Percentiles rank a stretch among this genome's conserved stretches.
Conservation (phyloP, 495 filamentous ascomycete species). For the Hypoxylon lienhwacheense region DNA sequence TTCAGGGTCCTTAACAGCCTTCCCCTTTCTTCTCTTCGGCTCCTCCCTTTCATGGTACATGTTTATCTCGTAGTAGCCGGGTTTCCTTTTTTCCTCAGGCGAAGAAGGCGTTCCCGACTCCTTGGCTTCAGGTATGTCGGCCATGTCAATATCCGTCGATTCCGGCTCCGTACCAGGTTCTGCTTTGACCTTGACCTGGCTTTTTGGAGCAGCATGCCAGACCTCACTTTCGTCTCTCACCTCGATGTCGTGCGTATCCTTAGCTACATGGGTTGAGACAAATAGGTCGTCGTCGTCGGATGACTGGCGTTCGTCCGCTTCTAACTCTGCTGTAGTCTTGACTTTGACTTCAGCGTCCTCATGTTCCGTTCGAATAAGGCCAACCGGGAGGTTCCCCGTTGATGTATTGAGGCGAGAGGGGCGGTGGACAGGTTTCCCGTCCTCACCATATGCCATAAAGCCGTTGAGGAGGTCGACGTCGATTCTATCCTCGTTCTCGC, state of each 20-base stretch:
- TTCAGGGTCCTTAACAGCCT: conserved; percentile 43
- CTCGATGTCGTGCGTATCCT: conserved; percentile 40
- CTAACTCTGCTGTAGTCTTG: conserved; percentile 56
- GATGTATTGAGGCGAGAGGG: conserved; percentile 38
- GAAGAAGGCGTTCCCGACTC: conserved; percentile 36
- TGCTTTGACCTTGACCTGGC: conserved; percentile 31
- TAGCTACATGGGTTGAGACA: conserved; percentile 36
- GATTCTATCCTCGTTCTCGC: conserved; percentile 41
- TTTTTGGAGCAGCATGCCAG: conserved; percentile 40
- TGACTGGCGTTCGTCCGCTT: conserved; percentile 42
- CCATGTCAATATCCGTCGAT: conserved; percentile 41
- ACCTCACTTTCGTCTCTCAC: conserved; percentile 40
- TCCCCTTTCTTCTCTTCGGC: conserved; percentile 38
- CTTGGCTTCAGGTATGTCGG: conserved; percentile 40
- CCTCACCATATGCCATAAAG: conserved; percentile 35
- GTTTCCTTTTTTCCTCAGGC: conserved; percentile 40
- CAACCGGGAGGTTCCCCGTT: conserved; percentile 47
- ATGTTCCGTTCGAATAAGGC: conserved; percentile 56
- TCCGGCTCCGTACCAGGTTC: conserved; percentile 41
- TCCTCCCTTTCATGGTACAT: background rate
- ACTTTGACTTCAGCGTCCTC: conserved; percentile 54
- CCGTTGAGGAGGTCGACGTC: conserved; percentile 48
- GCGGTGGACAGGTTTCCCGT: conserved; percentile 26
- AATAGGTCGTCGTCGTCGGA: conserved; percentile 52
- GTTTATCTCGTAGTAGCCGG: conserved; percentile 3